Percentiles rank a stretch among this genome's conserved stretches.
Evolutionary conservation across 78 protist genomes (phyloP).

Genomic region (Creolimax fragrantissima): DNA sequence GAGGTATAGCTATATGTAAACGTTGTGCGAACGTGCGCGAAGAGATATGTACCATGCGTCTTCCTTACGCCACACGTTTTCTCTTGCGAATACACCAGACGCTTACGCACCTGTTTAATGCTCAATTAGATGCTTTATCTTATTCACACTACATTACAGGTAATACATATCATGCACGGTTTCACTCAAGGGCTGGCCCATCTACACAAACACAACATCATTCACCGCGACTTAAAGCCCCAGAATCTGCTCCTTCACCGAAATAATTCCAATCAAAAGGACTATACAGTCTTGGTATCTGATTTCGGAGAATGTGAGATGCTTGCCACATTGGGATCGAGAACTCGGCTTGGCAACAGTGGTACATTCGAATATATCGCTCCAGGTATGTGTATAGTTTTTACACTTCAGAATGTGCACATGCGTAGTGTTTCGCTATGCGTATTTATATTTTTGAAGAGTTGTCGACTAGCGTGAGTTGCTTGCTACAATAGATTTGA

Average conservation of each 20-base stretch:
- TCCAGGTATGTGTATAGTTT: not conserved
- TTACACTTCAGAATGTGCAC: not conserved
- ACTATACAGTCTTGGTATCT: not conserved
- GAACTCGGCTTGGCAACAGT: not conserved
- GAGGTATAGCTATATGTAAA: not conserved
- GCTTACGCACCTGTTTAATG: too few relatives aligned
- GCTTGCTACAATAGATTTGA: not conserved
- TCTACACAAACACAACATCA: not conserved
- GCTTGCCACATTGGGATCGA: not conserved
- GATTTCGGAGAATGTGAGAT: conserved; percentile 2
- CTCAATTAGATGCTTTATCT: too few relatives aligned
- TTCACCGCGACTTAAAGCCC: not conserved
- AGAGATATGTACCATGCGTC: not conserved
- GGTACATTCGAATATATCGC: conserved; percentile 8
- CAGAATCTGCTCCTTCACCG: not conserved
- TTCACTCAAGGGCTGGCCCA: not conserved
- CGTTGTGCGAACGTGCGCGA: not conserved
- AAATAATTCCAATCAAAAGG: not conserved
- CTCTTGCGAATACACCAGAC: too few relatives aligned
- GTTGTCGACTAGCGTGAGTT: not conserved
- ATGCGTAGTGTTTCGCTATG: not conserved
- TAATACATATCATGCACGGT: not conserved
- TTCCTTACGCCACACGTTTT: too few relatives aligned
- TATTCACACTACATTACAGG: not conserved
- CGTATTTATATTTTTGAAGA: not conserved